Evolutionary conservation across 2,329 filamentous ascomycete genomes (phyloP).

Genomic region (Diaporthe vexans): DNA sequence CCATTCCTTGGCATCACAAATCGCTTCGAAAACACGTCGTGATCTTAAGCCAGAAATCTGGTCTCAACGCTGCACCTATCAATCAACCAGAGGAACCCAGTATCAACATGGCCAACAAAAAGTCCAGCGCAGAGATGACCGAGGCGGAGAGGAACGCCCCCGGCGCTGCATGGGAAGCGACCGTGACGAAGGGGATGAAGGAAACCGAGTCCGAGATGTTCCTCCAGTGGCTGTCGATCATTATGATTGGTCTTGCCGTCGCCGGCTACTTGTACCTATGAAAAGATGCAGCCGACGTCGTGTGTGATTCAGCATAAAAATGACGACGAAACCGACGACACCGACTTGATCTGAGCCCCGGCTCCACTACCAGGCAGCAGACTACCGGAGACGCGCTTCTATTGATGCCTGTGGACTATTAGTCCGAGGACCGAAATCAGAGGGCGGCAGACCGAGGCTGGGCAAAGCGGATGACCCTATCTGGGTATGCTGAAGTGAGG

Average conservation of each 20-base stretch:
- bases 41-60: too few species aligned
- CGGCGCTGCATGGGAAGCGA: constrained; percentile 39
- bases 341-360: background rate
- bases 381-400: too few species aligned
- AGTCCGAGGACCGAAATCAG: background rate
- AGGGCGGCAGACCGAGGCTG: background rate
- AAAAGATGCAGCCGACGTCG: background rate
- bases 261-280: constrained; percentile 36
- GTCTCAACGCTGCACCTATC: background rate
- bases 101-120: constrained; percentile 30
- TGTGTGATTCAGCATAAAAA: background rate
- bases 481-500: too few species aligned
- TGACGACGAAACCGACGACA: background rate
- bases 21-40: background rate
- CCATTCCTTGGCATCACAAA: background rate
- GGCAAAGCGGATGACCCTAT: background rate
- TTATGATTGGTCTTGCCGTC: constrained; percentile 39
- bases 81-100: background rate
- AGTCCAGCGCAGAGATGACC: constrained; percentile 36
- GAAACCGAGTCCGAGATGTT: constrained; percentile 41
- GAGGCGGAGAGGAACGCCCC: constrained; percentile 38
- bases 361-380: rapidly evolving
- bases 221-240: constrained; percentile 38
- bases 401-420: background rate
- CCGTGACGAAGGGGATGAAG: constrained; percentile 41